These are phyloP conservation scores for Magnaporthiopsis poae DNA, from an alignment of 2,329 filamentous ascomycete genomes.

Conservation along the genomic window DNA sequence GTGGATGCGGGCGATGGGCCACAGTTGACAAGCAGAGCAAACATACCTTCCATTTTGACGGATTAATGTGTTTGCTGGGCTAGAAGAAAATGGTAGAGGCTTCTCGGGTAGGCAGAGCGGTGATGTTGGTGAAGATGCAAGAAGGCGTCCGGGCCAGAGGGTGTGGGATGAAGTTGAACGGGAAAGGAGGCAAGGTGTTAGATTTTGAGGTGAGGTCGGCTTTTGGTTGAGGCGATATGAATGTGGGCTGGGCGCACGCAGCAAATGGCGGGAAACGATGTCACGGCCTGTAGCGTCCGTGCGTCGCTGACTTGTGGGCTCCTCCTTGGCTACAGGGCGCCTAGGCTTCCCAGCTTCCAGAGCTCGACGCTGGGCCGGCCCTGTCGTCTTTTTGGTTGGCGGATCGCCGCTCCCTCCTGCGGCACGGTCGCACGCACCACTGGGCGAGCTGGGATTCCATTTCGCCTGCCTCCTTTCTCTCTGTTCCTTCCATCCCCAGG, in stretches of 20 bases:
- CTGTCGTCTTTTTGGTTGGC: not conserved
- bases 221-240: slow-evolving; percentile 12
- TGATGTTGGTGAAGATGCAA: slow-evolving; percentile 21
- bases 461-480: not conserved
- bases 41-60: slow-evolving; percentile 45
- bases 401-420: not conserved
- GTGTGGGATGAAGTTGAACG: slow-evolving; percentile 26
- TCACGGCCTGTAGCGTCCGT: slow-evolving; percentile 4
- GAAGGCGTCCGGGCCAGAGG: slow-evolving; percentile 23
- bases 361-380: not conserved
- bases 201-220: slow-evolving; percentile 25
- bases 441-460: not conserved
- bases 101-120: no score
- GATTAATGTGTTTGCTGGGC: slow-evolving; percentile 27
- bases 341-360: not conserved
- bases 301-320: not conserved
- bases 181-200: slow-evolving; percentile 27
- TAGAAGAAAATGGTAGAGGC: slow-evolving; percentile 21
- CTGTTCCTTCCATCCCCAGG: not conserved
- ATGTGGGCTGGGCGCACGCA: slow-evolving; percentile 8
- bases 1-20: slow-evolving; percentile 10
- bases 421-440: no score
- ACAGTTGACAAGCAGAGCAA: slow-evolving; percentile 9
- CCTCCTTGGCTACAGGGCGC: not conserved
- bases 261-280: slow-evolving; percentile 6